Percentiles rank a stretch among this genome's conserved stretches.
phyloP scores from a whole-genome alignment of 1,284 basidiomycete genomes.

The Schizopora paradoxa region DNA sequence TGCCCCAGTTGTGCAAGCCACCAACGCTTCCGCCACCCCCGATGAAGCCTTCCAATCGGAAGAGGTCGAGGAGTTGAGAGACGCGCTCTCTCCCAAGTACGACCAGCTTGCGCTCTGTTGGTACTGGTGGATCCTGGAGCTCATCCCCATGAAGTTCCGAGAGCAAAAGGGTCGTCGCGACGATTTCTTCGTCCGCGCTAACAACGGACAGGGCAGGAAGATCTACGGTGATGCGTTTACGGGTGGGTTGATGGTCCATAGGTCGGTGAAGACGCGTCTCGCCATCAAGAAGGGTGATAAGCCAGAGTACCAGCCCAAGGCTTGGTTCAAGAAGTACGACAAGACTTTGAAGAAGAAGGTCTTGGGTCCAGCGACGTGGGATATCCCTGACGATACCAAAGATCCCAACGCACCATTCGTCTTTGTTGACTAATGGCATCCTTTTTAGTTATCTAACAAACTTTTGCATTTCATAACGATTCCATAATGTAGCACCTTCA shows the following conservation, averaged over 20 bases:
- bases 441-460: no score
- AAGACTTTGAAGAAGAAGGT: slow-evolving; percentile 6
- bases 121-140: slow-evolving; percentile 48
- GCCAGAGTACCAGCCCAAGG: slow-evolving; percentile 10
- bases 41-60: slow-evolving; percentile 27
- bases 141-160: slow-evolving; percentile 19
- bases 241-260: slow-evolving; percentile 15
- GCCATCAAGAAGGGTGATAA: slow-evolving; percentile 3
- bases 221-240: slow-evolving; percentile 18
- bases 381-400: no score
- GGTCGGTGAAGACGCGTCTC: slow-evolving; percentile 16
- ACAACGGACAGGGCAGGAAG: slow-evolving; percentile 13
- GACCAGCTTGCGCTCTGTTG: slow-evolving; percentile 38
- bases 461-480: no score
- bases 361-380: slow-evolving; percentile 8
- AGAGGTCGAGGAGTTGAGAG: slow-evolving; percentile 45
- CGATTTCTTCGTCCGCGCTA: slow-evolving; percentile 16
- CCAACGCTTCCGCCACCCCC: slow-evolving; percentile 2
- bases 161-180: slow-evolving; percentile 15
- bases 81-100: slow-evolving; percentile 36
- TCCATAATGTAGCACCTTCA: no score
- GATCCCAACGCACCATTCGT: no score
- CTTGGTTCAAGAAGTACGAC: slow-evolving; percentile 13
- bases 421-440: no score
- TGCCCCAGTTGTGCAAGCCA: slow-evolving; percentile 13